A percentile compares a stretch with the other conserved stretches of the same genome.
Evolutionary conservation across 31 red algal genomes (phyloP).

Genomic region (Porphyra umbilicalis): DNA sequence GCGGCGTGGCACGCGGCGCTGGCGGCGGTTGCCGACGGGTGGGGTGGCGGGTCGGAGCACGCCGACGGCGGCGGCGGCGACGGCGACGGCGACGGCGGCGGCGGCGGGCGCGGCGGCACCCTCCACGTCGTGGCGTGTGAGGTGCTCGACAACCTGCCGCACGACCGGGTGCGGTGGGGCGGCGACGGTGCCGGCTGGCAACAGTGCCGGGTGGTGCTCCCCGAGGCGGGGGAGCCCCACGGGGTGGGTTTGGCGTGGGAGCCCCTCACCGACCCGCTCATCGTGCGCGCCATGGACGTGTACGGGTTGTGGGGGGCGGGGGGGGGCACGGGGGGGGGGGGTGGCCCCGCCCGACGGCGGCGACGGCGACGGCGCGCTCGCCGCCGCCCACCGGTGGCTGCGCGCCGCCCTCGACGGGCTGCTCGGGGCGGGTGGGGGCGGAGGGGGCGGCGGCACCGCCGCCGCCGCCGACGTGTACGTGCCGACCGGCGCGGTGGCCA

Average conservation of each 20-base stretch:
- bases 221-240: background rate
- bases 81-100: background rate
- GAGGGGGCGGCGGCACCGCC: background rate
- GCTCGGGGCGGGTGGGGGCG: background rate
- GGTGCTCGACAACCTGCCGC: conserved; percentile 79
- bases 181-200: background rate
- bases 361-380: background rate
- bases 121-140: conserved; percentile 68
- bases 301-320: background rate
- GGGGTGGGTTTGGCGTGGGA: background rate
- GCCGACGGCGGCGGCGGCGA: background rate
- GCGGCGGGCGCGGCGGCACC: background rate
- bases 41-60: no score
- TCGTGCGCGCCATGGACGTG: background rate
- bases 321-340: background rate
- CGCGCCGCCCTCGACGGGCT: background rate
- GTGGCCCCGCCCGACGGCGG: background rate
- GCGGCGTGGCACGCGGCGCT: background rate
- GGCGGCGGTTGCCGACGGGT: background rate
- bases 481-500: conserved; percentile 17
- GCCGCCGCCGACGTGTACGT: conserved; percentile 35
- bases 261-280: background rate
- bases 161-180: conserved; percentile 41
- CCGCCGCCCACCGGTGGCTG: background rate
- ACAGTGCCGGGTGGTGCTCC: background rate